Conservation (phyloP, 2,329 filamentous ascomycete genomes). For the Aspergillus texensis region DNA sequence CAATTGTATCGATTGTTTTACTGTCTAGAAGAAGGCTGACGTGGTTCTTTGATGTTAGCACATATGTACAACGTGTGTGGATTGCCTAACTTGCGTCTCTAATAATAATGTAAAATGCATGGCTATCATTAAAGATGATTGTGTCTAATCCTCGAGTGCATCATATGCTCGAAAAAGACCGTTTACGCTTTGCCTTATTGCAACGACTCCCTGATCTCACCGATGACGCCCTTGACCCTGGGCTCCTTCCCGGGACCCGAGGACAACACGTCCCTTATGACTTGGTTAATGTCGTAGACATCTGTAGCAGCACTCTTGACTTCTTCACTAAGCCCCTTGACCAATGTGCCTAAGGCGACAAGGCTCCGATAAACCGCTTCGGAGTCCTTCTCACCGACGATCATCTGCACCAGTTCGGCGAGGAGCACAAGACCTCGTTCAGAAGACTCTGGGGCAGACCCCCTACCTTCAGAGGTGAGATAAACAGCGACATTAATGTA, state of each 20-base stretch:
- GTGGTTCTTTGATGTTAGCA: background rate
- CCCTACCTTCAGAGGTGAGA: slow-evolving; percentile 54
- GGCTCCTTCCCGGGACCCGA: slow-evolving; percentile 59
- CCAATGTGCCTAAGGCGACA: slow-evolving; percentile 78
- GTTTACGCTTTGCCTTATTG: slow-evolving; percentile 11
- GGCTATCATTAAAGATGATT: slow-evolving; percentile 14
- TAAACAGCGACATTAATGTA: slow-evolving; percentile 85
- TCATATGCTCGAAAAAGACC: slow-evolving; percentile 2
- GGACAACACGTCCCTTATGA: slow-evolving; percentile 51
- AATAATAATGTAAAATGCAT: slow-evolving; percentile 10
- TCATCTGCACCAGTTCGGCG: slow-evolving; percentile 63
- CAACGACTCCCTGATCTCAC: slow-evolving; percentile 58
- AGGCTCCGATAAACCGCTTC: slow-evolving; percentile 83
- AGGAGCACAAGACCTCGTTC: slow-evolving; percentile 58
- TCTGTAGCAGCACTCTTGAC: slow-evolving; percentile 62
- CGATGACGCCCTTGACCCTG: slow-evolving; percentile 61
- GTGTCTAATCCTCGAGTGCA: slow-evolving; percentile 10
- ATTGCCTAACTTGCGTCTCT: background rate
- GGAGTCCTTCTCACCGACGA: slow-evolving; percentile 70
- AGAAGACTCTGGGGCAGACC: slow-evolving; percentile 44
- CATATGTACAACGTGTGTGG: background rate
- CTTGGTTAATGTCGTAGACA: slow-evolving; percentile 55
- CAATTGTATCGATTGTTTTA: background rate
- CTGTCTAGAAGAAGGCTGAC: background rate
- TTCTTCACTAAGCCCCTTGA: slow-evolving; percentile 61